Base-by-base conservation (phyloP, 139 green algal species). In the Choricystis sp. region DNA sequence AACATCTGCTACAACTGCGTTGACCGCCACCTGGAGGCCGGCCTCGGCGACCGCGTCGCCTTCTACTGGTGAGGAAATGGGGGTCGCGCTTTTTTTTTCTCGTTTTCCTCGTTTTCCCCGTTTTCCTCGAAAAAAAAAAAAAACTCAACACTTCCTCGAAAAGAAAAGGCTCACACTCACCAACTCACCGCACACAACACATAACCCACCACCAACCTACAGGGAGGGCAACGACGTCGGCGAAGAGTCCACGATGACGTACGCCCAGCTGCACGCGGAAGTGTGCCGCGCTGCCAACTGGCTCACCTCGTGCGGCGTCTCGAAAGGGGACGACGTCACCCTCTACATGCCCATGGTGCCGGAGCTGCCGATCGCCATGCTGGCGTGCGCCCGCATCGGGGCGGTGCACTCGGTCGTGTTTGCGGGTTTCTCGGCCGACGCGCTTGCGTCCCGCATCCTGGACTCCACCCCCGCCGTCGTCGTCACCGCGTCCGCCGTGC, bases 341-440 rank as follows among this genome's bases (percentile, higher is more conserved):
- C 85, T 97, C 65, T 98, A 98, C 82, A 85, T 98, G 79, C 92
- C 92, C 58, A 98, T 98, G 92, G 65, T 96, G 21, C 67, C 78
- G 21, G 85, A 97, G 78, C 80, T 98, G 56, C 91, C 89, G 23
- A 83, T 85, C 29, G 77, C 83, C 28, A 94, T 95, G 86, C 63
- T 76, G 49, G 91, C 91, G 22, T 98, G 91, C 69, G 88, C 89
- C 5, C 82, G 91, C 60, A 89, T 97, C 60, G 91, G 91, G 22
- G 91, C 89, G 22, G 83, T 98, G 61, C 91, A 97, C 74, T 87
- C 72, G 2, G 90, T 98, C 3, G 92, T 98, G 48, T 98, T 98
- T 72, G 92, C 71, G 3, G 92, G 92, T 40, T 98, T 98, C 76
- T 90, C 78, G 19, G 86, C 92, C 3, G 87, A 97, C 60, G 72